Evolutionary conservation across 257 asterid genomes (phyloP), one percentile per base, ranked within the genome.

Genomic region (Dorcoceras hygrometricum): DNA sequence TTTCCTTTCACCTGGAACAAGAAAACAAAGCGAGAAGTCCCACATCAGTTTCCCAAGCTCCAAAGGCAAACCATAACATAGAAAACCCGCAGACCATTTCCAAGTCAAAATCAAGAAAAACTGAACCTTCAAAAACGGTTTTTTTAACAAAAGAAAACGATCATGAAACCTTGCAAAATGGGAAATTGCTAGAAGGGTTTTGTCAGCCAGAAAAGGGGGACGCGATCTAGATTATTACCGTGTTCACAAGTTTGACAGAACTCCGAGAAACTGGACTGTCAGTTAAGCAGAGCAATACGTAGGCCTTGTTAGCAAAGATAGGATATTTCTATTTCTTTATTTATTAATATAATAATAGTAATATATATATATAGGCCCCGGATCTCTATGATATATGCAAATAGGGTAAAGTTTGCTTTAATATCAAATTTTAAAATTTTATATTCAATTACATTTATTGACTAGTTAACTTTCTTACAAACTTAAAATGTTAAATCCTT

Each of bases 1-100:
- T 82, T 69, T 68, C 27, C 71, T 6, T 32, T 76, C 77, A 78
- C 80, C 83, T 78, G 34, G 2, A 27, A 28, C 25, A 57, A n/a
- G n/a, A 57, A 20, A 59, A 29, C 7, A 29, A 23, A 54, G 4
- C 28, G 10, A 4, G 43, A 29, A 50, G 68, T 19, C 67, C 56
- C 69, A 11, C 54, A 55, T 61, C 53, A 48, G n/a, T 59, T 24
- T 20, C 26, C 63, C 64, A 23, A 68, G 23, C 62, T 67, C 68
- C 57, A 39, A 14, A 23, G 2, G 1, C 27, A 24, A 23, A 29
- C 26, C 24, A 59, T 24, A 39, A 53, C 63, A 54, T 19, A 57
- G 11, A 78, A 6, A 43, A 28, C 3, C 19, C 20, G 29, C 12
- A 59, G 12, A 62, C 43, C 12, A 59, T 16, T 46, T 28, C 23